These are phyloP conservation scores for Pythium dissimile DNA, from an alignment of 352 stramenopile genomes.

Conservation along the genomic window DNA sequence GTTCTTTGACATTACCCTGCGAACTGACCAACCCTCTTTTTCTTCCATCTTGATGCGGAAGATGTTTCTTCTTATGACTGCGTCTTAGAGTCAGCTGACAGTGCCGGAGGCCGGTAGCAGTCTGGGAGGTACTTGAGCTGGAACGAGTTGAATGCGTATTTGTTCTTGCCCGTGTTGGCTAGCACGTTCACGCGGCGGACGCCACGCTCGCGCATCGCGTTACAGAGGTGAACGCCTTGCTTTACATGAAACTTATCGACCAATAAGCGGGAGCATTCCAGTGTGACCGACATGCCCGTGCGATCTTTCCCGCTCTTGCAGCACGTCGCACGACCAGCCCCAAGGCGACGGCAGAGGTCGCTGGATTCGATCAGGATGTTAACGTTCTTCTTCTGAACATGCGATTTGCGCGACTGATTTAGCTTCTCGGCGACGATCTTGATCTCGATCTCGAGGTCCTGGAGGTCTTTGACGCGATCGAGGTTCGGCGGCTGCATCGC, in stretches of 20 bases:
- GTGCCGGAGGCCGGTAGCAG: slow-evolving; percentile 88
- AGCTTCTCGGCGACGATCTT: slow-evolving; percentile 52
- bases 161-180: slow-evolving; percentile 86
- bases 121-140: slow-evolving; percentile 97
- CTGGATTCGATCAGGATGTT: slow-evolving; percentile 86
- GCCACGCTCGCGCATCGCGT: slow-evolving; percentile 82
- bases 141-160: slow-evolving; percentile 97
- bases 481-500: slow-evolving; percentile 12
- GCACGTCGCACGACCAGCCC: slow-evolving; percentile 91
- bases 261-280: slow-evolving; percentile 92
- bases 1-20: background rate
- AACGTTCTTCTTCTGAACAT: slow-evolving; percentile 83
- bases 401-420: slow-evolving; percentile 49
- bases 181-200: slow-evolving; percentile 84
- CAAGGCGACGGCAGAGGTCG: slow-evolving; percentile 87
- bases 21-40: background rate
- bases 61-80: slow-evolving; percentile 48
- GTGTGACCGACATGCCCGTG: slow-evolving; percentile 96
- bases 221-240: slow-evolving; percentile 80
- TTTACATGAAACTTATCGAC: slow-evolving; percentile 87
- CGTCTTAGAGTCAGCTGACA: slow-evolving; percentile 74
- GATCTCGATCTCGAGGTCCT: slow-evolving; percentile 56
- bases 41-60: background rate
- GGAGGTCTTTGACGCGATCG: slow-evolving; percentile 31
- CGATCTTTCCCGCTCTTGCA: slow-evolving; percentile 98